phyloP scores from a whole-genome alignment of 2,329 filamentous ascomycete genomes.

The Aspergillus sp. region DNA sequence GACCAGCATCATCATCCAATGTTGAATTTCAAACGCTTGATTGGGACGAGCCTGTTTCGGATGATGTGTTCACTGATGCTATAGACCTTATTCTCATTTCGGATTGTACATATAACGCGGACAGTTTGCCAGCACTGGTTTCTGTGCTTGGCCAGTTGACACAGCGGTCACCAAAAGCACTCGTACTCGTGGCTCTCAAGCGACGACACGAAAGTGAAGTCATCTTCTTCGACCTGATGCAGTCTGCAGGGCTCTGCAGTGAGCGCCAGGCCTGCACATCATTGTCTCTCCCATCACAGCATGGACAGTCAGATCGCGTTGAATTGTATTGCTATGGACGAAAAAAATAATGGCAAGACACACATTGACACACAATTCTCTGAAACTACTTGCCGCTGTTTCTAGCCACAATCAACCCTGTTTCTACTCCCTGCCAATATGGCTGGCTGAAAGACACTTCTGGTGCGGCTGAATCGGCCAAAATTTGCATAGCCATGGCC shows the following conservation, averaged over 20 bases:
- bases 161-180: conserved; percentile 40
- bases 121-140: conserved; percentile 57
- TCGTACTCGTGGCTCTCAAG: conserved; percentile 57
- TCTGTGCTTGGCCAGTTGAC: conserved; percentile 46
- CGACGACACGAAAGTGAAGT: conserved; percentile 58
- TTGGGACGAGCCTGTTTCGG: conserved; percentile 51
- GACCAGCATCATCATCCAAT: conserved; percentile 34
- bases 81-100: conserved; percentile 57
- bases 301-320: conserved; percentile 28
- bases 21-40: conserved; percentile 49
- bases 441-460: not conserved
- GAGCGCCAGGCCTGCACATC: conserved; percentile 20
- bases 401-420: not conserved
- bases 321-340: conserved; percentile 31
- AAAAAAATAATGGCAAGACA: not conserved
- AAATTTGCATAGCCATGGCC: not conserved
- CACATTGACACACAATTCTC: not conserved
- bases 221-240: conserved; percentile 57
- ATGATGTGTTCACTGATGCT: conserved; percentile 25
- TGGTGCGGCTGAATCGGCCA: not conserved
- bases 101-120: conserved; percentile 66
- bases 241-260: conserved; percentile 26
- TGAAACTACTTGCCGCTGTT: not conserved
- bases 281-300: conserved; percentile 29
- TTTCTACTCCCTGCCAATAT: not conserved